Evolutionary conservation across 331 rosid genomes (phyloP).

Genomic region (Quercus tomentella): DNA sequence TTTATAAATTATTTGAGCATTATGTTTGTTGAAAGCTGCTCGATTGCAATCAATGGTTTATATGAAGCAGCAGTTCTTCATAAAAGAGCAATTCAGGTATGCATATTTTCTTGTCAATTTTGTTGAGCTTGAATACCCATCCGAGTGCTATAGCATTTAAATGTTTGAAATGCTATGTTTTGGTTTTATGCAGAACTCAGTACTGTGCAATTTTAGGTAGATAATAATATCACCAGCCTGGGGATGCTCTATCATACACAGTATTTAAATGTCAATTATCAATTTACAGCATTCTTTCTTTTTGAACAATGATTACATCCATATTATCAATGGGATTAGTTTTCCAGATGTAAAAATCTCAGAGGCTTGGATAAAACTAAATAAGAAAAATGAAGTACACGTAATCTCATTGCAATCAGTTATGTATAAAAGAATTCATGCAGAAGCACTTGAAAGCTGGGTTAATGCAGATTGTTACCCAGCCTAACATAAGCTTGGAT

Average conservation of each 20-base stretch:
- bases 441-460: neutral
- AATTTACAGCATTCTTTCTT: too few relatives aligned
- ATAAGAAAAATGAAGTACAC: too few relatives aligned
- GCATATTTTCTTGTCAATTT: neutral
- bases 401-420: too few relatives aligned
- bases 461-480: neutral
- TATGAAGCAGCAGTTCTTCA: conserved; percentile 84
- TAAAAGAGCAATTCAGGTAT: conserved; percentile 93
- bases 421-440: neutral
- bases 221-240: neutral
- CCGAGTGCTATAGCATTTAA: neutral
- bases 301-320: neutral
- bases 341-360: neutral
- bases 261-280: neutral
- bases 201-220: neutral
- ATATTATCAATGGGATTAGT: neutral
- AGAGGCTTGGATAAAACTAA: too few relatives aligned
- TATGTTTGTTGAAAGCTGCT: conserved; percentile 60
- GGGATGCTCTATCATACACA: neutral
- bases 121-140: neutral
- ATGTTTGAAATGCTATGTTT: neutral
- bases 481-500: neutral
- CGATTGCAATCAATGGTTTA: conserved; percentile 57
- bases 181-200: neutral
- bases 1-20: conserved; percentile 7